These are phyloP conservation scores for Athelia sp. DNA, from an alignment of 1,284 basidiomycete species.

Conservation along the genomic window DNA sequence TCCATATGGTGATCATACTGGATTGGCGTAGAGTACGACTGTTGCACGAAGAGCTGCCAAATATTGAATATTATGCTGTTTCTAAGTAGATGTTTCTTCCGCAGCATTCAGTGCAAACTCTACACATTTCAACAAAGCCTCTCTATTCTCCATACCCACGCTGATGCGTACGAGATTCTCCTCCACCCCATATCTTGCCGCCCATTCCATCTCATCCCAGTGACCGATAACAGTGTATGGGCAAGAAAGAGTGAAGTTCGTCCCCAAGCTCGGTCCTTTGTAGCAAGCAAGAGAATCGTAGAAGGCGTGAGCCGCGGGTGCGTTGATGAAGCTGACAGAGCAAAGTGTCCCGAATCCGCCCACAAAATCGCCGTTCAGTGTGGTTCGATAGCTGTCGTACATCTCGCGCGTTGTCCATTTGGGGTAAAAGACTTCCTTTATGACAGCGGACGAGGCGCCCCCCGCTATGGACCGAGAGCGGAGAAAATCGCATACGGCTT, in stretches of 20 bases:
- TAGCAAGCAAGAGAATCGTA: conserved; percentile 52
- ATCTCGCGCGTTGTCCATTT: conserved; percentile 45
- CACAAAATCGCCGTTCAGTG: conserved; percentile 19
- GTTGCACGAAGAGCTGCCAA: no score
- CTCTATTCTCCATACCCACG: no score
- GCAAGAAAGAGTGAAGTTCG: conserved; percentile 62
- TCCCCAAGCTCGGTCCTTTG: conserved; percentile 61
- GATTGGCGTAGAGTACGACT: no score
- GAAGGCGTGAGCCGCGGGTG: conserved; percentile 43
- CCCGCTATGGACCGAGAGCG: conserved; percentile 28
- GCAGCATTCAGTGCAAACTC: no score
- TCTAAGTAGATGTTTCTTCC: no score
- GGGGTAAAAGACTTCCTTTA: conserved; percentile 57
- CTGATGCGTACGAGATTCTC: conserved; percentile 44
- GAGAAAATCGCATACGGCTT: conserved; percentile 46
- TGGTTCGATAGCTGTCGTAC: conserved; percentile 35
- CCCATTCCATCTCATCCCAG: conserved; percentile 59
- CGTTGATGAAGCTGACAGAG: conserved; percentile 47
- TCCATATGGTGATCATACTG: no score
- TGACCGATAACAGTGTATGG: conserved; percentile 65
- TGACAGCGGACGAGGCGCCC: conserved; percentile 18
- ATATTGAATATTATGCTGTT: no score
- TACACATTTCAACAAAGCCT: no score
- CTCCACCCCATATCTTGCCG: conserved; percentile 50
- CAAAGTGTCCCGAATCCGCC: conserved; percentile 45